A percentile compares a stretch with the other conserved stretches of the same genome.
phyloP scores from a whole-genome alignment of 768 basidiomycete species.

The Kwoniella sp. region DNA sequence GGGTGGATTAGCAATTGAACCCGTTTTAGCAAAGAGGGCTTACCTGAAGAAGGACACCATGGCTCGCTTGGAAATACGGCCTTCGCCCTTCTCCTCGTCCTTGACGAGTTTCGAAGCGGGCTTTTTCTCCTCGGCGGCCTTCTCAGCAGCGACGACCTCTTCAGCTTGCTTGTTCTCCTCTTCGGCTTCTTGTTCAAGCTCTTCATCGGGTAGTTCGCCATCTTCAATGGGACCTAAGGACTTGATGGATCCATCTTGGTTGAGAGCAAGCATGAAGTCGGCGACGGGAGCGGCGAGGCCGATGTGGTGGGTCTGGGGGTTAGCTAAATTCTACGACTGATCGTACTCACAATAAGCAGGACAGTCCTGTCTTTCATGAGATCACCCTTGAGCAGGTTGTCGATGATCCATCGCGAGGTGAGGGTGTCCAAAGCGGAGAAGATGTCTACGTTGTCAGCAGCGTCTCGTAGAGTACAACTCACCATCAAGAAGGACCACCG shows the following conservation, averaged over 20 bases:
- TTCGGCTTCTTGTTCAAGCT: constrained; percentile 37
- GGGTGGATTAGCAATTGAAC: constrained; percentile 8
- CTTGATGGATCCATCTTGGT: constrained; percentile 45
- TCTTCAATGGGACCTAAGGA: constrained; percentile 48
- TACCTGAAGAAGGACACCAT: constrained; percentile 45
- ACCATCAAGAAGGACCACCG: constrained; percentile 67
- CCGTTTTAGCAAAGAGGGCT: constrained; percentile 23
- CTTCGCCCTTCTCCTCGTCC: constrained; percentile 55
- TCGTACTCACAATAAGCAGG: constrained; percentile 60
- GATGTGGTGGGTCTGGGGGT: constrained; percentile 54
- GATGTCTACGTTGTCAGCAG: constrained; percentile 59
- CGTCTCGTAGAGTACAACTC: constrained; percentile 1
- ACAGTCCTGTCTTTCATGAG: constrained; percentile 62
- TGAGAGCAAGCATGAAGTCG: constrained; percentile 51
- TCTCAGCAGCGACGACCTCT: constrained; percentile 23
- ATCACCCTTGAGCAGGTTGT: constrained; percentile 61
- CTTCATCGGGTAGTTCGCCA: constrained; percentile 31
- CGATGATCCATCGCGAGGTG: constrained; percentile 62
- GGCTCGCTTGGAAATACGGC: constrained; percentile 48
- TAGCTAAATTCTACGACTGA: constrained; percentile 12
- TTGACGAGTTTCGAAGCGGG: constrained; percentile 47
- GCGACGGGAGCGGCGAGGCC: constrained; percentile 53
- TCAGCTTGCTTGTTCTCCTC: constrained; percentile 32
- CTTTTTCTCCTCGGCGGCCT: constrained; percentile 36
- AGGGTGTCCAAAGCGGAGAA: constrained; percentile 67